Percentiles rank a stretch among this genome's conserved stretches.
Conservation (phyloP, 768 basidiomycete species). For the Boletus coccyginus region DNA sequence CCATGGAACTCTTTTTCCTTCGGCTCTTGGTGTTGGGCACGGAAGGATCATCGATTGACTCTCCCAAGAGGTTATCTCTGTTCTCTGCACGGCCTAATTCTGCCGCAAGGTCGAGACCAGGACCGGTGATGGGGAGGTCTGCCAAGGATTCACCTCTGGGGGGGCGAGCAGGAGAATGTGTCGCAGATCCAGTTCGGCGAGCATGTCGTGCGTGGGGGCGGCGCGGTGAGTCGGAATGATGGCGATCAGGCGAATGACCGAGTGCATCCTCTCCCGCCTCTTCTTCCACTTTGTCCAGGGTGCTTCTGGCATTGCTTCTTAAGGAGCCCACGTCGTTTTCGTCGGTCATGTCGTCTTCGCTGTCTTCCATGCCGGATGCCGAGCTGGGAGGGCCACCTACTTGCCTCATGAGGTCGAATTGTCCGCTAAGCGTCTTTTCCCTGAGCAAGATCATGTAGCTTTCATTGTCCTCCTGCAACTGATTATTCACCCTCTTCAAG, state of each 20-base stretch:
- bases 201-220: conserved; percentile 44
- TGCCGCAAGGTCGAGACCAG: conserved; percentile 86
- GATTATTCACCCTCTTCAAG: conserved; percentile 82
- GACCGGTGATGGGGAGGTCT: conserved; percentile 83
- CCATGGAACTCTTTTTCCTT: conserved; percentile 36
- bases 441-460: conserved; percentile 92
- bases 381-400: conserved; percentile 49
- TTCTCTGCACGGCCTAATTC: conserved; percentile 91
- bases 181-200: conserved; percentile 53
- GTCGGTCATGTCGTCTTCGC: conserved; percentile 30
- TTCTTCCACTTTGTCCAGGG: conserved; percentile 64
- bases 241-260: conserved; percentile 36
- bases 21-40: conserved; percentile 45
- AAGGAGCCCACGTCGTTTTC: conserved; percentile 53
- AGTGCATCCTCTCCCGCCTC: conserved; percentile 41
- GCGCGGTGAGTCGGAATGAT: conserved; percentile 38
- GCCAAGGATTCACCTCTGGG: conserved; percentile 79
- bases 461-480: conserved; percentile 94
- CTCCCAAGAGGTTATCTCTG: conserved; percentile 70
- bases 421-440: conserved; percentile 88
- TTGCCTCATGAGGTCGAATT: conserved; percentile 73
- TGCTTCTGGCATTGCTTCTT: conserved; percentile 54
- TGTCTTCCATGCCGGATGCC: conserved; percentile 40
- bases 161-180: conserved; percentile 42
- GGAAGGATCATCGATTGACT: conserved; percentile 49